A percentile compares a stretch with the other conserved stretches of the same genome.
Conservation (phyloP, 257 asterid genomes). For the Forsythia suspensa region DNA sequence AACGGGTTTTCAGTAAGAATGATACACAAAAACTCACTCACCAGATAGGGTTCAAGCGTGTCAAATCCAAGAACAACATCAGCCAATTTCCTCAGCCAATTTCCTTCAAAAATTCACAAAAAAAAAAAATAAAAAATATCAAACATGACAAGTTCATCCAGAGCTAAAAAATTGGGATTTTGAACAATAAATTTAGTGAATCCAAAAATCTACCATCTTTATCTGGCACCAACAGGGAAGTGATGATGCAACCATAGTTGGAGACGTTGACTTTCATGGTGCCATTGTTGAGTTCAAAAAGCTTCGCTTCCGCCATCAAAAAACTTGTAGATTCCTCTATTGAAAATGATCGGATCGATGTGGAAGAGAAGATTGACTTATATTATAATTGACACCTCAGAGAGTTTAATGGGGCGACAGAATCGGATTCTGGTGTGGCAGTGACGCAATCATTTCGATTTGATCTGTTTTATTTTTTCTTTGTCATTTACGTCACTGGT, state of each 20-base stretch:
- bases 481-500: no score
- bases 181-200: not conserved
- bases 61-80: conserved; percentile 99
- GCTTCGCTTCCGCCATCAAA: conserved; percentile 75
- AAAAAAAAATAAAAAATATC: conserved; percentile 6
- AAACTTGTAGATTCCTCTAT: not conserved
- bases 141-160: not conserved
- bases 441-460: no score
- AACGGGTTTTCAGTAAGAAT: not conserved
- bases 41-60: conserved; percentile 87
- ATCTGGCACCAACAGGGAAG: conserved; percentile 78
- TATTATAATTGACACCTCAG: no score
- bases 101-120: conserved; percentile 48
- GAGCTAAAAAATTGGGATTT: not conserved
- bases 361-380: not conserved
- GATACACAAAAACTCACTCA: conserved; percentile 19
- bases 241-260: conserved; percentile 90
- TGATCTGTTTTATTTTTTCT: no score
- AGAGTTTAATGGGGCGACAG: not conserved
- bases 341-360: not conserved
- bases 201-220: conserved; percentile 54
- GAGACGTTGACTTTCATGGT: conserved; percentile 67
- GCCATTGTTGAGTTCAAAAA: conserved; percentile 88
- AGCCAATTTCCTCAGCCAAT: conserved; percentile 65
- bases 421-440: not conserved